A percentile compares a stretch with the other conserved stretches of the same genome.
These are phyloP conservation scores for Alternaria longipes DNA, from an alignment of 2,329 filamentous ascomycete species.

Conservation along the genomic window DNA sequence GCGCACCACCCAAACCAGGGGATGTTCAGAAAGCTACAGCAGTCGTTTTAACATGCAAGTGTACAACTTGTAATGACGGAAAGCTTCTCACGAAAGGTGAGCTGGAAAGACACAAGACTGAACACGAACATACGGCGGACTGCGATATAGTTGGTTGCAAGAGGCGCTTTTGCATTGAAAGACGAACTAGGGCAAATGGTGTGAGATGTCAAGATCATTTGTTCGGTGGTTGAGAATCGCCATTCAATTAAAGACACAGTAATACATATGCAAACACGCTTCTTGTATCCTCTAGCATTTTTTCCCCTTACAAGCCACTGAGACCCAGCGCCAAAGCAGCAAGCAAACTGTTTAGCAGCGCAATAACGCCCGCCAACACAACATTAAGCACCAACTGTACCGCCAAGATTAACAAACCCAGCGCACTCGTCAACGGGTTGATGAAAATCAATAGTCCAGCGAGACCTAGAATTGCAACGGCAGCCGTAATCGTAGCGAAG, in stretches of 20 bases:
- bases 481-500: slow-evolving; percentile 28
- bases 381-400: slow-evolving; percentile 28
- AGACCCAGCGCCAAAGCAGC: slow-evolving; percentile 20
- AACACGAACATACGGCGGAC: slow-evolving; percentile 35
- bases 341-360: slow-evolving; percentile 26
- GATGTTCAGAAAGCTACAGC: slow-evolving; percentile 23
- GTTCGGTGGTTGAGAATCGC: slow-evolving; percentile 1
- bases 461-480: slow-evolving; percentile 27
- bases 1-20: slow-evolving; percentile 12
- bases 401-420: slow-evolving; percentile 26
- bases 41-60: slow-evolving; percentile 29
- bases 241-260: no score
- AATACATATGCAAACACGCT: neutral
- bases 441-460: slow-evolving; percentile 25
- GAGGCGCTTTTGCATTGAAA: slow-evolving; percentile 38
- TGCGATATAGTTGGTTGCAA: slow-evolving; percentile 29
- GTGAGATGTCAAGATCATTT: slow-evolving; percentile 20
- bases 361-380: slow-evolving; percentile 25
- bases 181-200: slow-evolving; percentile 1
- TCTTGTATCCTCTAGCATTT: neutral
- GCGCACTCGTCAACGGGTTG: slow-evolving; percentile 25
- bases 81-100: slow-evolving; percentile 39
- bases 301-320: slow-evolving; percentile 15
- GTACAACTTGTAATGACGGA: slow-evolving; percentile 32
- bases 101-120: slow-evolving; percentile 32